Evolutionary conservation across 345 rosid species (phyloP), one percentile per base, ranked within the genome.

Genomic region (Salix caprea): DNA sequence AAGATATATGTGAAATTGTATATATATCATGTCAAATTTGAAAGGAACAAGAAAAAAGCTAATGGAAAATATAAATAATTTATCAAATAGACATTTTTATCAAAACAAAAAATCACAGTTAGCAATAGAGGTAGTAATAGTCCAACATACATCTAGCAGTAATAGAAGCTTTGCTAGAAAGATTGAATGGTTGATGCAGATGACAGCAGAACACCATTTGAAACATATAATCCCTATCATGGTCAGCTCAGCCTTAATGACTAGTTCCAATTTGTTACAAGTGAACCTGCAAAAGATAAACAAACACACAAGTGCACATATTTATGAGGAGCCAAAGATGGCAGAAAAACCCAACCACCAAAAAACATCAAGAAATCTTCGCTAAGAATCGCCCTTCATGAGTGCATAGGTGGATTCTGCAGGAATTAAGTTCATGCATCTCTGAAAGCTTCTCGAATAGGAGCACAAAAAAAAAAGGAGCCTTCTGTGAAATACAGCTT

Each of bases 251-350:
- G 77, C 75, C 90, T 83, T 81, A 84, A 79, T 82, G 79, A 56
- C 76, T 75, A 85, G 82, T 84, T 81, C 82, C 84, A 78, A 73
- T 78, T 81, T 42, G 56, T 86, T 83, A 81, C 81, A 85, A 64
- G 85, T 67, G 77, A 56, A 85, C 96, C 96, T 91, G 93, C 91
- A 89, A 84, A 82, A 81, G 84, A 85, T 82, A 71, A 79, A 87
- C 77, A 81, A 85, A 81, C 81, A 85, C 69, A 84, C 44, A 81
- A 80, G 79, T 65, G 85, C 81, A 74, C 81, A 76, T 56, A 80
- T 79, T 88, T 80, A 88, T 79, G 78, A 82, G 82, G 76, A 75
- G 84, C 86, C 81, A 81, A 78, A 68, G 84, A 73, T 73, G 76
- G 79, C 75, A 76, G 82, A 83, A 85, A 80, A 74, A 75, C 78